A percentile compares a stretch with the other conserved stretches of the same genome.
Evolutionary conservation across 331 rosid genomes (phyloP).

Genomic region (Dryas integrifolia): DNA sequence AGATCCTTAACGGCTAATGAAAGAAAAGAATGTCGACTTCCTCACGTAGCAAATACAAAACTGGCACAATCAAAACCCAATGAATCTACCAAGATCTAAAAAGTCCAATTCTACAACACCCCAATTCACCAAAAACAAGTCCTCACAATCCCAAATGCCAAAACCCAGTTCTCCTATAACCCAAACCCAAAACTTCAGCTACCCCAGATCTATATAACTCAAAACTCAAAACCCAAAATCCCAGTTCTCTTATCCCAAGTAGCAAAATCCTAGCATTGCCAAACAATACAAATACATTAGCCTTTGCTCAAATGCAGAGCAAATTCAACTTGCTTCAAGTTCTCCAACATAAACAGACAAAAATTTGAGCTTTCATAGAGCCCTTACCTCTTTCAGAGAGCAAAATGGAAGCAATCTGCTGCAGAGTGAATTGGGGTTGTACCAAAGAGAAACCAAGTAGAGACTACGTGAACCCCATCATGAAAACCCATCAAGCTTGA

Average conservation of each 20-base stretch:
- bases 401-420: conserved; percentile 10
- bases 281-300: background rate
- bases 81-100: conserved; percentile 23
- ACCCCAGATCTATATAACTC: conserved; percentile 24
- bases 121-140: background rate
- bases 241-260: background rate
- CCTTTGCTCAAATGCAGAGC: conserved; percentile 21
- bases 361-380: conserved; percentile 4
- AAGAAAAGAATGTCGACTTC: conserved; percentile 14
- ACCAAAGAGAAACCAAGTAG: conserved; percentile 26
- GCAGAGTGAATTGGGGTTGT: conserved; percentile 20
- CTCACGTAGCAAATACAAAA: conserved; percentile 12
- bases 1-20: conserved; percentile 21
- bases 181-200: conserved; percentile 5
- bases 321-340: background rate
- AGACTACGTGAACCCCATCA: conserved; percentile 24
- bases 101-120: conserved; percentile 17
- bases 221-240: conserved; percentile 14
- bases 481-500: conserved; percentile 31
- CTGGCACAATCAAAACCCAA: background rate
- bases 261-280: background rate
- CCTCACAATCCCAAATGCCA: conserved; percentile 12
- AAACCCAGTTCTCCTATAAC: conserved; percentile 21
- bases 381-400: conserved; percentile 29
- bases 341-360: conserved; percentile 16